Evolutionary conservation across 805 yeast species (phyloP), one percentile per base, ranked within the genome.

Genomic region (Ascoidea asiatica): DNA sequence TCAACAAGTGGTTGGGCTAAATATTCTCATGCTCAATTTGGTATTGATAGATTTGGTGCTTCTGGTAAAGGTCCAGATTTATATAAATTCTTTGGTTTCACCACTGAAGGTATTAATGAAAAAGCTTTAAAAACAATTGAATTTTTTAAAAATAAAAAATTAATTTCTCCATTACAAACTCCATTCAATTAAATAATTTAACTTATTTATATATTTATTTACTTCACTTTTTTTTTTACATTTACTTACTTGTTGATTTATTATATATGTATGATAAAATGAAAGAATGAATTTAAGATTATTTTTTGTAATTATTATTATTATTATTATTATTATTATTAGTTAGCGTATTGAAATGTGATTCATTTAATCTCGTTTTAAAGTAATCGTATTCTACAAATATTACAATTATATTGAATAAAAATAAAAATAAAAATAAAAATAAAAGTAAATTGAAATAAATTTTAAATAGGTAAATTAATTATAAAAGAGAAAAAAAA

Each of bases 1-100:
- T 67, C 95, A 46, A 79, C 95, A 44, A 70, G 75, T 56, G 96
- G 96, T 47, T 92, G 98, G 98, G 72, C 81, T 57, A 84, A 80
- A 67, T 92, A 88, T 73, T 77, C 97, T 48, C 98, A 92, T 71
- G 94, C 84, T 73, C 95, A 88, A 66, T 86, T 90, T 59, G 96
- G 97, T 69, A 73, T 92, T 61, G 79, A 87, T 77, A 79, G 86
- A 71, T 92, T 92, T 63, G 98, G 98, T 76, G 92, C 89, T 50
- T 88, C 97, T 49, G 98, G 95, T 64, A 83, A 85, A 64, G 92
- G 81, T 61, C 66, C 68, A 47, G 86, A 83, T 51, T 75, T 90
- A 50, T 92, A 79, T 81, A 77, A 85, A 67, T 69, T 60, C 71
- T 85, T 90, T 56, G 95, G 76, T 54, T 92, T 92, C 74, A 88